Evolutionary conservation across 78 protist species (phyloP), one percentile per base, ranked within the genome.

Genomic region (Ministeria vibrans): DNA sequence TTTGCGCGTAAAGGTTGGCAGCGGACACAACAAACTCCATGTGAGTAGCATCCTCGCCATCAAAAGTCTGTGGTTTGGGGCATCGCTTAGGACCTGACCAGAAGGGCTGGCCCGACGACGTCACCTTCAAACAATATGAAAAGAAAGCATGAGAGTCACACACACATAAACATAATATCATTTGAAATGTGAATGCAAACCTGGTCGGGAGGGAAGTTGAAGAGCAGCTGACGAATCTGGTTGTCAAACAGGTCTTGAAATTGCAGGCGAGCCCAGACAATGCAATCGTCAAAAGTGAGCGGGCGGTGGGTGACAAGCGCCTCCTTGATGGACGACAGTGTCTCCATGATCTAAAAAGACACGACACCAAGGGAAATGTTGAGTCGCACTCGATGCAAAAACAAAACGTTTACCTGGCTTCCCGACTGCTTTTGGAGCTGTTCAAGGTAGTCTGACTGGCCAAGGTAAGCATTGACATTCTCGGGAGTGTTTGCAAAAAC

Each of bases 131-230:
- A n/a, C n/a, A n/a, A n/a, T n/a, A n/a, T n/a, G n/a, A 45, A 36
- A 72, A 72, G 20, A 32, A 15, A 72, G 13, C 0, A 15, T 25
- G 68, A 61, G 41, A n/a, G 22, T 11, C 71, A 23, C 39, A 13
- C 39, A 11, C 20, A 22, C 13, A 34, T 34, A 72, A 20, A 73
- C 3, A 38, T 46, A 73, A 4, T 20, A 46, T 7, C 59, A 6
- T 46, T 22, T 46, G 66, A 20, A 77, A n/a, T n/a, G n/a, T n/a
- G n/a, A n/a, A n/a, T n/a, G n/a, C n/a, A n/a, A n/a, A n/a, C n/a
- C 92, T 81, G 82, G 87, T 97, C 99, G 36, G 84, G 80, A 34
- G 99, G 99, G 95, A 96, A 95, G 83, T 90, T 92, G 91, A 32
- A 84, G 72, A 97, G 88, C 75, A 97, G 92, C 82, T 94, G 97